A percentile compares a stretch with the other conserved stretches of the same genome.
These are phyloP conservation scores for Diplodia sapinea DNA, from an alignment of 2,329 filamentous ascomycete species.

Conservation along the genomic window DNA sequence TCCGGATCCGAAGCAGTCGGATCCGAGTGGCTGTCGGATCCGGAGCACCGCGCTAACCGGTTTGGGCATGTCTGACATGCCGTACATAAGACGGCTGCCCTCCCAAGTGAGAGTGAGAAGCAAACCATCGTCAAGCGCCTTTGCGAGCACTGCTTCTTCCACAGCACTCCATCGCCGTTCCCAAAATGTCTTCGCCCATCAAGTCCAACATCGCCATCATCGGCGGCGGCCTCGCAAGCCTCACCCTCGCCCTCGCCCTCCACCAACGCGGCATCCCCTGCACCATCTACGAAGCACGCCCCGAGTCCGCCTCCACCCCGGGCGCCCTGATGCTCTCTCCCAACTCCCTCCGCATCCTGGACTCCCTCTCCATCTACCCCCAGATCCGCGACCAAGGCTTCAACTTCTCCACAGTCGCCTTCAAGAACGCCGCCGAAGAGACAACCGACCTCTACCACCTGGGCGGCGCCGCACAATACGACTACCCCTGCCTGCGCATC, in stretches of 20 bases:
- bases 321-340: constrained; percentile 66
- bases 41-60: not conserved
- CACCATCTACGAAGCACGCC: constrained; percentile 41
- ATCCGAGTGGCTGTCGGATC: constrained; percentile 13
- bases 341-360: constrained; percentile 61
- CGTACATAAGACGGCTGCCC: not conserved
- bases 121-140: not conserved
- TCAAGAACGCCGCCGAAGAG: constrained; percentile 49
- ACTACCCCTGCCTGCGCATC: constrained; percentile 60
- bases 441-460: constrained; percentile 54
- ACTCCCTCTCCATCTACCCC: constrained; percentile 56
- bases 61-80: too few relatives aligned
- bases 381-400: constrained; percentile 53
- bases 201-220: constrained; percentile 51
- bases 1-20: constrained; percentile 12
- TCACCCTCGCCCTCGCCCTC: constrained; percentile 62
- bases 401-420: constrained; percentile 58
- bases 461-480: constrained; percentile 55
- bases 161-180: not conserved
- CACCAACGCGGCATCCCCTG: constrained; percentile 58
- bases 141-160: not conserved
- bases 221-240: constrained; percentile 56
- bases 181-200: constrained; percentile 7
- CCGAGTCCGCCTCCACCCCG: constrained; percentile 33
- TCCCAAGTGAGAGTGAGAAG: not conserved